Base-by-base conservation (phyloP, 371 early-diverging fungal species). In the Sporodiniella umbellata region DNA sequence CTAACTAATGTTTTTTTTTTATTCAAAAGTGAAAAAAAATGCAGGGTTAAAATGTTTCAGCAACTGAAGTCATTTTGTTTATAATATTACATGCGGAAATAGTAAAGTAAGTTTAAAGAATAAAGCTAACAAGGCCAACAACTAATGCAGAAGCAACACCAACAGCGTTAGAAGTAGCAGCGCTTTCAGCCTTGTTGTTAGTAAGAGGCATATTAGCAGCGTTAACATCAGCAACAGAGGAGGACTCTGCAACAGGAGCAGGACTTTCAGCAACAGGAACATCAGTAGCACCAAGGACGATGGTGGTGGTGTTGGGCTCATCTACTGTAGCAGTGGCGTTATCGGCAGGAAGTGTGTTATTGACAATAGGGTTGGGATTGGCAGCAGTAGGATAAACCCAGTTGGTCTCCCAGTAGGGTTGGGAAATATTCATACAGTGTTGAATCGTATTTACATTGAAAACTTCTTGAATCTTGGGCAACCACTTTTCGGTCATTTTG, bases 391-490 rank as follows among this genome's bases (percentile, higher is more conserved):
- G 65, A 48, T 77, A 77, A 11, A 59, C 55, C 45, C 63, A 72
- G 45, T 56, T 22, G 30, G 50, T 51, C 53, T 79, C 79, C 73
- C 73, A 71, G 35, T 79, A 79, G 28, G 79, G 75, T 19, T 69
- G 68, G 35, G 73, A 58, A 28, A 75, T 66, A 43, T 79, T 75
- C 60, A 73, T 62, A 50, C 79, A 79, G 56, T 66, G 56, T 21
- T 76, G 66, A 15, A 70, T 64, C n/a, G 74, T 60, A 33, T 71
- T 67, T 18, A 75, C 74, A 15, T 71, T 66, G 62, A 71, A 75
- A 8, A 54, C 42, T 22, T 61, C 42, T 54, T 78, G 70, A 23
- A 78, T 52, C 15, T 60, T 43, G 33, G 72, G 70, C 45, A 71
- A 46, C 72, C 72, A 71, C 23, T 71, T 69, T 38, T 71, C 70